These are phyloP conservation scores for Linnemannia zychae DNA, from an alignment of 192 early-diverging fungal species.

Conservation along the genomic window DNA sequence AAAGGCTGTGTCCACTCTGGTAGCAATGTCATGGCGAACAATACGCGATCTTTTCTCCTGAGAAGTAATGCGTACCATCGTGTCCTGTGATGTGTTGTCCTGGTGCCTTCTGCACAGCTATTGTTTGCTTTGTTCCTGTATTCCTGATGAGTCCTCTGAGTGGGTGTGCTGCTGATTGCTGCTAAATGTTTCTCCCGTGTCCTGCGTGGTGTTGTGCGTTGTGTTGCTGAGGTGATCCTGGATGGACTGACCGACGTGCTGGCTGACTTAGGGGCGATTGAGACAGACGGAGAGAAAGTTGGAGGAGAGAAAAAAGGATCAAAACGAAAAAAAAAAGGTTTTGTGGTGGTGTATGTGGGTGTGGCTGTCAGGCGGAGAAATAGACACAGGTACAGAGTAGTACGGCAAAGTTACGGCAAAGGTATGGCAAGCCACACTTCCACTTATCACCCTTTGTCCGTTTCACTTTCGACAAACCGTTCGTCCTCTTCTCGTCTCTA, in stretches of 20 bases:
- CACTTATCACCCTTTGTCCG: not conserved
- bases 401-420: not conserved
- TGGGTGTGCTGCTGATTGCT: not conserved
- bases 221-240: not conserved
- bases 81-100: not conserved
- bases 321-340: not conserved
- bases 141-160: not conserved
- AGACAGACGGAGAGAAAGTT: not conserved
- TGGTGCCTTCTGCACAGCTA: no score
- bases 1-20: no score
- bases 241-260: not conserved
- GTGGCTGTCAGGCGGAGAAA: slow-evolving; percentile 4
- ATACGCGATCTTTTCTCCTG: not conserved
- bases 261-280: not conserved
- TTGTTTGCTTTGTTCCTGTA: not conserved
- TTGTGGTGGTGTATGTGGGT: slow-evolving; percentile 1
- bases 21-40: not conserved
- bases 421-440: not conserved
- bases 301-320: not conserved
- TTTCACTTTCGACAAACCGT: not conserved
- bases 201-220: not conserved
- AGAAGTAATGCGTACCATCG: not conserved
- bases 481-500: not conserved
- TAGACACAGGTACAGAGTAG: no score
- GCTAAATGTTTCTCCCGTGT: not conserved